A percentile compares a stretch with the other conserved stretches of the same genome.
Conservation (phyloP, 257 asterid genomes). For the Leptodermis oblonga region DNA sequence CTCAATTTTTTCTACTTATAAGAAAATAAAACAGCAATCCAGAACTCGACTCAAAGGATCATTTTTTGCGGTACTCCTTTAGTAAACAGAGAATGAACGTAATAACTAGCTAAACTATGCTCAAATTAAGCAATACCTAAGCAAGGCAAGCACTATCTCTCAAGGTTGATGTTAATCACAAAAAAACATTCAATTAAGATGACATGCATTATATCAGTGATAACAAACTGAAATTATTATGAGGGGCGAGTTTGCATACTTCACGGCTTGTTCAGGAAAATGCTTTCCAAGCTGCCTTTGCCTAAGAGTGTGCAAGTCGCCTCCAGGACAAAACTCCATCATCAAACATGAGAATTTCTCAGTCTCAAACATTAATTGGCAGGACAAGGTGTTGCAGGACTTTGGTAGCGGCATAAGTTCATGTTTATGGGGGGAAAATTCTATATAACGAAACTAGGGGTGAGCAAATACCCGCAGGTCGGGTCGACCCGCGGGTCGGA, state of each 20-base stretch:
- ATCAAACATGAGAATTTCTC: slow-evolving; percentile 72
- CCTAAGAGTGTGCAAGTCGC: slow-evolving; percentile 65
- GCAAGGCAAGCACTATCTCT: neutral
- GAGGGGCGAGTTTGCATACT: slow-evolving; percentile 37
- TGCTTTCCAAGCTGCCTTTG: slow-evolving; percentile 69
- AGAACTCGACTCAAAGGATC: neutral
- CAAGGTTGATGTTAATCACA: neutral
- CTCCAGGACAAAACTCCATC: slow-evolving; percentile 84
- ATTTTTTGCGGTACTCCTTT: neutral
- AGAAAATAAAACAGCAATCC: neutral
- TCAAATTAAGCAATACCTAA: neutral
- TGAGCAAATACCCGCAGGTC: too few relatives aligned
- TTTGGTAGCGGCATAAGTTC: too few relatives aligned
- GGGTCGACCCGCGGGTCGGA: too few relatives aligned
- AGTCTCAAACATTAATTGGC: too few relatives aligned
- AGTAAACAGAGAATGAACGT: too few relatives aligned
- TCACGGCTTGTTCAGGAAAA: slow-evolving; percentile 64
- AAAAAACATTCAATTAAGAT: neutral
- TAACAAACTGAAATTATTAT: neutral
- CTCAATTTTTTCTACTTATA: neutral
- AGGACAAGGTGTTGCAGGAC: too few relatives aligned
- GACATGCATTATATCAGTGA: neutral
- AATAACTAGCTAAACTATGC: neutral
- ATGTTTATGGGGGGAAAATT: too few relatives aligned
- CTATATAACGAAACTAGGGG: too few relatives aligned